Evolutionary conservation across 2,329 filamentous ascomycete species (phyloP), one percentile per base, ranked within the genome.

Genomic region (Aspergillus sp.): DNA sequence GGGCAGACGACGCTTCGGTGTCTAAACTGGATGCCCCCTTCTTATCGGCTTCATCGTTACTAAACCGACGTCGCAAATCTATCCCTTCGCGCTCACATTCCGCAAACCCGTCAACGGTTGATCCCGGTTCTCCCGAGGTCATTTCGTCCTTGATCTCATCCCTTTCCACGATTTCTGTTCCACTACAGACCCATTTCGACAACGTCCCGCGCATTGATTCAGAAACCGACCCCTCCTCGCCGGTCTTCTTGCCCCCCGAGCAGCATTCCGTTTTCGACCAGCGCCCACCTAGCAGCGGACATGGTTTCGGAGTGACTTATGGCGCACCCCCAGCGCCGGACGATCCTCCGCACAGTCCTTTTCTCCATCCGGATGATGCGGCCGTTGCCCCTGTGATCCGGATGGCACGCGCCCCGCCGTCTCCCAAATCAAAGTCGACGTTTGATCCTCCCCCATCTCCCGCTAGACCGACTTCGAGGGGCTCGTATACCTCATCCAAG

Each of bases 391-490:
- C 91, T 16, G 82, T 93, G 50, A 82, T 95, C 62, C 86, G 88
- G 58, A 96, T 92, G 29, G 84, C 90, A 29, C 92, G 92, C 69
- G 88, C 87, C 6, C 89, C 89, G 0, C 90, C 88, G 47, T 89
- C 88, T 49, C 84, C 86, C 63, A 91, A 88, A 21, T 75, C 89
- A 47, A 91, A 87, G n/a, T 82, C 86, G 0, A 53, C 54, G 23
- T 45, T 56, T 40, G 58, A 58, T 25, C 49, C 53, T 31, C 42
- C 58, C 72, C 36, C 63, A 10, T 65, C 62, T 10, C 57, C 64
- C 5, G 50, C 61, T 23, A 64, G 72, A 40, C 67, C 71, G 4
- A 58, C 62, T 3, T 75, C 72, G 17, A 67, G 62, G 50, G 68
- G 69, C n/a, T 75, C 72, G 0, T 67, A 67, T 52, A 63, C 65